Conservation (phyloP, 441 rosid genomes). For the Populus trichocarpa region DNA sequence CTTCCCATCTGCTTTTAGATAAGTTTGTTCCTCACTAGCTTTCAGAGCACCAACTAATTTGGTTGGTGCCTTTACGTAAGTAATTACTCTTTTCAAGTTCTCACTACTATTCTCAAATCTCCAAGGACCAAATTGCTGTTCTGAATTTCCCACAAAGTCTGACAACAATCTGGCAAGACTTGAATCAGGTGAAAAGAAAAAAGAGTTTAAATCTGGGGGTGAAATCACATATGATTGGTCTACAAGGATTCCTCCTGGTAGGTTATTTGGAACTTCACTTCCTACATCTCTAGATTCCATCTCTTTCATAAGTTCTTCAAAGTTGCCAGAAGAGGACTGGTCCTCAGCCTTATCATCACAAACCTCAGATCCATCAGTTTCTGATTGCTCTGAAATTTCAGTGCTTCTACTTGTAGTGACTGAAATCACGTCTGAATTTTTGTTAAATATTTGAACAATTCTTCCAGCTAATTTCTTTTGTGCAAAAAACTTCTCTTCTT, state of each 20-base stretch:
- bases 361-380: constrained; percentile 34
- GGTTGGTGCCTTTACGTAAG: constrained; percentile 72
- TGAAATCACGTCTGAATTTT: constrained; percentile 41
- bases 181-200: constrained; percentile 80
- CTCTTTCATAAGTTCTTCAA: constrained; percentile 57
- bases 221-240: constrained; percentile 65
- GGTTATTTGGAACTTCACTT: constrained; percentile 57
- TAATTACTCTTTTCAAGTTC: constrained; percentile 59
- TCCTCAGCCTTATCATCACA: constrained; percentile 46
- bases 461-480: constrained; percentile 65
- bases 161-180: constrained; percentile 49
- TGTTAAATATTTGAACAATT: constrained; percentile 79
- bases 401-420: constrained; percentile 30
- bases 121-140: constrained; percentile 75
- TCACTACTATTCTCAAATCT: constrained; percentile 56
- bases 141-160: constrained; percentile 78
- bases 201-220: constrained; percentile 59
- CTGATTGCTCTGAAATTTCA: constrained; percentile 48
- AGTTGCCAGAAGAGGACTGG: constrained; percentile 46
- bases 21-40: constrained; percentile 79
- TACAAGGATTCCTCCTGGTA: constrained; percentile 81
- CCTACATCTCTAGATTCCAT: constrained; percentile 67
- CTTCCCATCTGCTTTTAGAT: constrained; percentile 78
- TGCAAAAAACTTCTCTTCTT: constrained; percentile 46
- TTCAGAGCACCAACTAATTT: constrained; percentile 82